Evolutionary conservation across 768 basidiomycete genomes (phyloP).

Genomic region (Boletus coccyginus): DNA sequence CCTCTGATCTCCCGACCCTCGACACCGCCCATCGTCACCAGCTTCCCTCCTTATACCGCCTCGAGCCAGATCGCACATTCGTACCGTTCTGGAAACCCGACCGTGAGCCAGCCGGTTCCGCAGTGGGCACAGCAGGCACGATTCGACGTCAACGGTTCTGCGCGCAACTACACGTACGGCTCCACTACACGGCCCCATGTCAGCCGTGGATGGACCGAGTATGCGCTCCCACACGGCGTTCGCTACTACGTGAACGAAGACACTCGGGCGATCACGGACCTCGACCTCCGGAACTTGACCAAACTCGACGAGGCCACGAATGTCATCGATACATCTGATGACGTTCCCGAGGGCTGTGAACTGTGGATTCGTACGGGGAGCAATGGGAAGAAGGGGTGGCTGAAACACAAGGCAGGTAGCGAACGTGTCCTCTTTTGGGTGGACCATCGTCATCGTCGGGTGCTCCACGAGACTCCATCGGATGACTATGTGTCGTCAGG

Average conservation of each 20-base stretch:
- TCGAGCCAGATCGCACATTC: slow-evolving; percentile 25
- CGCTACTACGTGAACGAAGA: slow-evolving; percentile 70
- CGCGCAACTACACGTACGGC: slow-evolving; percentile 28
- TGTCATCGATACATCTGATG: slow-evolving; percentile 25
- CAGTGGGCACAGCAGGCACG: slow-evolving; percentile 25
- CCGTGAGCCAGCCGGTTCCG: slow-evolving; percentile 27
- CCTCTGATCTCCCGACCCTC: slow-evolving; percentile 46
- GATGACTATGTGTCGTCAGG: slow-evolving; percentile 22
- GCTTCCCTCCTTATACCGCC: slow-evolving; percentile 13
- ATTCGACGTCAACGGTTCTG: slow-evolving; percentile 30
- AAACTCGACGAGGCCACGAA: slow-evolving; percentile 44
- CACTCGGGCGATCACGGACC: slow-evolving; percentile 63
- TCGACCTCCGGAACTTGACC: slow-evolving; percentile 55
- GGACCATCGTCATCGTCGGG: slow-evolving; percentile 56
- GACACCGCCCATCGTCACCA: slow-evolving; percentile 29
- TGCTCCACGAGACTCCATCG: slow-evolving; percentile 45
- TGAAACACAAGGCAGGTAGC: slow-evolving; percentile 27
- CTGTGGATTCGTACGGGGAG: slow-evolving; percentile 57
- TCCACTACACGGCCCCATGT: slow-evolving; percentile 22
- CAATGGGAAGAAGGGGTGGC: slow-evolving; percentile 28
- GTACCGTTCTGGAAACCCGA: slow-evolving; percentile 19
- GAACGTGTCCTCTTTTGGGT: slow-evolving; percentile 56
- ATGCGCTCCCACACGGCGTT: slow-evolving; percentile 69
- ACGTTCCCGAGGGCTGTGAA: slow-evolving; percentile 48
- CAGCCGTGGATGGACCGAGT: slow-evolving; percentile 68